Percentiles rank a stretch among this genome's conserved stretches.
Evolutionary conservation across 1,139 yeast genomes (phyloP).

Genomic region (Barnettozyma hawaiiensis): DNA sequence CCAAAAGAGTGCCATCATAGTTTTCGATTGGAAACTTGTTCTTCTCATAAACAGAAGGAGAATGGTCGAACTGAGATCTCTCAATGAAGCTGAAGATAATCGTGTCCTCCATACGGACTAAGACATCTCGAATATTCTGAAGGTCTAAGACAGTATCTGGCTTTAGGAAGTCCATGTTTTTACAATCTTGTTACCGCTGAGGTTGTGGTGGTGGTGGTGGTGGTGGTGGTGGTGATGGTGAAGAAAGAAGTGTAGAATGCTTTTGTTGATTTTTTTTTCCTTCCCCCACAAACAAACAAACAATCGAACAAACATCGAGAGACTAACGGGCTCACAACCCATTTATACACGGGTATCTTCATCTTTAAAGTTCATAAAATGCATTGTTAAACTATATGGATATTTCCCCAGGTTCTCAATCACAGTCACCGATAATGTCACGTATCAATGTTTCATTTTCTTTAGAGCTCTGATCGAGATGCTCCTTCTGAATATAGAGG

Average conservation of each 20-base stretch:
- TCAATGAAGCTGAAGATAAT: constrained; percentile 90
- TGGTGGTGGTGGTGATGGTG: too few relatives aligned
- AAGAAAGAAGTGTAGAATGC: too few relatives aligned
- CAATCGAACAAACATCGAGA: too few relatives aligned
- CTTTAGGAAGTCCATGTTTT: constrained; percentile 72
- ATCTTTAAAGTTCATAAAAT: too few relatives aligned
- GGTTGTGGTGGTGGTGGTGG: too few relatives aligned
- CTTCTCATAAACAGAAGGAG: constrained; percentile 66
- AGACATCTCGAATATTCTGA: constrained; percentile 73
- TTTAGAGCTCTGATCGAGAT: constrained; percentile 30
- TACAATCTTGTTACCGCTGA: too few relatives aligned
- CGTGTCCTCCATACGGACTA: constrained; percentile 93
- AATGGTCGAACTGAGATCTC: constrained; percentile 78
- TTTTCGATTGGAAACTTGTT: constrained; percentile 55
- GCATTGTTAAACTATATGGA: too few relatives aligned
- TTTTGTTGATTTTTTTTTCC: too few relatives aligned
- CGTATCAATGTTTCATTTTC: constrained; percentile 27
- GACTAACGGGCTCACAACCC: neutral
- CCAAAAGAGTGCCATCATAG: constrained; percentile 78
- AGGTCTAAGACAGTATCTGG: constrained; percentile 81
- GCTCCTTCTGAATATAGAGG: constrained; percentile 28
- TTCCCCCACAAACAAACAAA: too few relatives aligned
- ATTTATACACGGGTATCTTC: neutral
- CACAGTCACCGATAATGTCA: constrained; percentile 17
- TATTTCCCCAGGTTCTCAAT: too few relatives aligned